Evolutionary conservation across 2,329 filamentous ascomycete genomes (phyloP).

Genomic region (Akanthomyces dipterigenus): DNA sequence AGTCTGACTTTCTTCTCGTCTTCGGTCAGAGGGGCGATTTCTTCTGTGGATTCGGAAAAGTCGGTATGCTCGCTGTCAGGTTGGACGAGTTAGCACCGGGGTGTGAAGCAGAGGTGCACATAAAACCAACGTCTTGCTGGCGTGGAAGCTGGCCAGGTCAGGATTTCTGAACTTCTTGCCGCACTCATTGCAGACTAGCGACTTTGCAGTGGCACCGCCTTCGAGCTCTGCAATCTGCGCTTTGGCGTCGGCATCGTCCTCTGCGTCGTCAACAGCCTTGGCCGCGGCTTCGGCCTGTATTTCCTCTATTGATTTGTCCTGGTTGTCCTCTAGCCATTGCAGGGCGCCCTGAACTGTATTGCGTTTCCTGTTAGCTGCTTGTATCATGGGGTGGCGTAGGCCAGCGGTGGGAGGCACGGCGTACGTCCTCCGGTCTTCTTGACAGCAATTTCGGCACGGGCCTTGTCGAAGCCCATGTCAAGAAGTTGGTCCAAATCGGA

Average conservation of each 20-base stretch:
- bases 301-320: slow-evolving; percentile 80
- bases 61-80: slow-evolving; percentile 66
- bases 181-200: slow-evolving; percentile 90
- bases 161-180: slow-evolving; percentile 82
- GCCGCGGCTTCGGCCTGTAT: slow-evolving; percentile 48
- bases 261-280: slow-evolving; percentile 34
- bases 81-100: background rate
- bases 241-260: slow-evolving; percentile 42
- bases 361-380: slow-evolving; percentile 1
- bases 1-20: slow-evolving; percentile 83
- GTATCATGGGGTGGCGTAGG: background rate
- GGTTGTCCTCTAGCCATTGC: slow-evolving; percentile 89
- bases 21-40: slow-evolving; percentile 82
- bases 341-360: slow-evolving; percentile 73
- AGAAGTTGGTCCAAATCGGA: slow-evolving; percentile 55
- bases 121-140: slow-evolving; percentile 64
- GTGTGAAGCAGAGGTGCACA: background rate
- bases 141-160: slow-evolving; percentile 82
- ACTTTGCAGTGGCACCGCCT: slow-evolving; percentile 58
- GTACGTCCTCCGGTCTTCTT: slow-evolving; percentile 74
- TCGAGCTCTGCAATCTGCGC: slow-evolving; percentile 60
- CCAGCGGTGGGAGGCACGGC: slow-evolving; percentile 24
- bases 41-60: slow-evolving; percentile 89
- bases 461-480: slow-evolving; percentile 76
- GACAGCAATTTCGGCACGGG: slow-evolving; percentile 74